Percentiles rank a stretch among this genome's conserved stretches.
These are phyloP conservation scores for Colletotrichum limetticola DNA, from an alignment of 2,329 filamentous ascomycete species.

Conservation along the genomic window DNA sequence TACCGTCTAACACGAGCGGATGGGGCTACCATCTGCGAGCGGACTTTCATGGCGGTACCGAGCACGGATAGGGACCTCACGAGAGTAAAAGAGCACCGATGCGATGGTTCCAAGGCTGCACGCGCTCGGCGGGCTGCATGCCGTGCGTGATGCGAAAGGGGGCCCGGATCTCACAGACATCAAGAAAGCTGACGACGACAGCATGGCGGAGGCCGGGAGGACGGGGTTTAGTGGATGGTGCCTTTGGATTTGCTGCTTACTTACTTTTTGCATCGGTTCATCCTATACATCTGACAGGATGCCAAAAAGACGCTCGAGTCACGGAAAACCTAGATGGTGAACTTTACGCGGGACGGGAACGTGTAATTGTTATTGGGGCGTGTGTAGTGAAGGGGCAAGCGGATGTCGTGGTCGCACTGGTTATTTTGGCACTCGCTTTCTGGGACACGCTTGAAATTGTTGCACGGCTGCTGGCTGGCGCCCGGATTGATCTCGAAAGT, in stretches of 20 bases:
- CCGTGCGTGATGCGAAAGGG: background rate
- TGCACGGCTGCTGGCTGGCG: background rate
- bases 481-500: background rate
- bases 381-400: background rate
- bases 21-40: background rate
- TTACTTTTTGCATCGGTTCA: background rate
- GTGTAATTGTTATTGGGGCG: background rate
- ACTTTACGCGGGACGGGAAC: background rate
- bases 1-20: background rate
- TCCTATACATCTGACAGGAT: background rate
- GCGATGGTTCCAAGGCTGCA: background rate
- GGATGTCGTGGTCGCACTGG: background rate
- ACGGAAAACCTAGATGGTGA: background rate
- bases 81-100: background rate
- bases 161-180: background rate
- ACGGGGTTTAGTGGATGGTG: background rate
- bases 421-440: slow-evolving; percentile 5
- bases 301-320: background rate
- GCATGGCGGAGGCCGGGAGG: background rate
- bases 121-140: background rate
- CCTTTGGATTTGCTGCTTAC: background rate
- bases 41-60: background rate
- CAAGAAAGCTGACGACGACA: background rate
- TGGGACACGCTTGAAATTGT: background rate
- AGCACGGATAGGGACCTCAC: background rate